phyloP scores from a whole-genome alignment of 768 basidiomycete species.

The Lanmaoa pseudosensibilis region DNA sequence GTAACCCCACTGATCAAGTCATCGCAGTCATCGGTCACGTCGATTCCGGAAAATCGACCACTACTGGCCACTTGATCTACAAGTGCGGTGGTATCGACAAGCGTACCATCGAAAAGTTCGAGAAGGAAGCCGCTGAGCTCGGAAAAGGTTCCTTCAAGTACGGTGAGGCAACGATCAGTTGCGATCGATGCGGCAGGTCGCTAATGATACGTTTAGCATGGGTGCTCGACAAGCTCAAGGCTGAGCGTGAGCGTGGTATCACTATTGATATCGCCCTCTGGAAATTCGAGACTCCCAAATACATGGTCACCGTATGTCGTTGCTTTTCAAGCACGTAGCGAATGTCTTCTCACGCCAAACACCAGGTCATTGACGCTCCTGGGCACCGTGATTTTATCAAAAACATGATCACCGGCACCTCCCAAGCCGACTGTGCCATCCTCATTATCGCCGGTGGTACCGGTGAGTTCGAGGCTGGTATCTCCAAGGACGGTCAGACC shows the following conservation, averaged over 20 bases:
- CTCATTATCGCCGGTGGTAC: slow-evolving; percentile 99
- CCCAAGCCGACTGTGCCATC: slow-evolving; percentile 99
- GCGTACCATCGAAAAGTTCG: slow-evolving; percentile 99
- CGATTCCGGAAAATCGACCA: slow-evolving; percentile 99
- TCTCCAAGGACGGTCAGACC: slow-evolving; percentile 99
- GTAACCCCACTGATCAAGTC: slow-evolving; percentile 27
- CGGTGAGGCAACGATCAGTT: slow-evolving; percentile 53
- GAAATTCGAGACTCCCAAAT: slow-evolving; percentile 99
- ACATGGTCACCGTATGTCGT: slow-evolving; percentile 78
- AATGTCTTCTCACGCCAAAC: slow-evolving; percentile 4
- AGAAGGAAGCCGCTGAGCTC: slow-evolving; percentile 99
- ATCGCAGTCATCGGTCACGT: slow-evolving; percentile 92
- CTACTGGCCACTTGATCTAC: slow-evolving; percentile 99
- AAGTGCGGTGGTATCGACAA: slow-evolving; percentile 99
- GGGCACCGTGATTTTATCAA: slow-evolving; percentile 99
- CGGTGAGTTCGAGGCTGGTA: slow-evolving; percentile 99
- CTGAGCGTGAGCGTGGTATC: slow-evolving; percentile 99
- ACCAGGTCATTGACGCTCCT: slow-evolving; percentile 96
- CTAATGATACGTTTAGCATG: slow-evolving; percentile 64
- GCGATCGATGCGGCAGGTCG: slow-evolving; percentile 13
- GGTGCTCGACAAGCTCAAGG: slow-evolving; percentile 99
- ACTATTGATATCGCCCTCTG: slow-evolving; percentile 99
- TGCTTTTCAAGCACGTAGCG: not conserved
- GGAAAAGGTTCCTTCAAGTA: slow-evolving; percentile 99
- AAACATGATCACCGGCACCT: slow-evolving; percentile 99